These are phyloP conservation scores for Purshia tridentata DNA, from an alignment of 306 rosid genomes.

Conservation along the genomic window DNA sequence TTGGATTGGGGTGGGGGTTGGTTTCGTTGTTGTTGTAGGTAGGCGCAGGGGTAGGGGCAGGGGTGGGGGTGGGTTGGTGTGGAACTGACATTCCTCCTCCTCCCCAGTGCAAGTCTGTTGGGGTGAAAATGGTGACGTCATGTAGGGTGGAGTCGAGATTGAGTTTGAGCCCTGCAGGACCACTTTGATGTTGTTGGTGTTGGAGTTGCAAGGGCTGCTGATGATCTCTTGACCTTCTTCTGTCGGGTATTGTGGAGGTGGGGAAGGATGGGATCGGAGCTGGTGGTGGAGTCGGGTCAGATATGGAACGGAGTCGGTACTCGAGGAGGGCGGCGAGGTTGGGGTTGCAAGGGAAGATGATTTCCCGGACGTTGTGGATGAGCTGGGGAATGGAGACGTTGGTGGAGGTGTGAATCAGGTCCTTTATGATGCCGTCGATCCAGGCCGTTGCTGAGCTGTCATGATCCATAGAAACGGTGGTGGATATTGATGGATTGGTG, in stretches of 20 bases:
- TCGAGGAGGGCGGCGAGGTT: slow-evolving; percentile 85
- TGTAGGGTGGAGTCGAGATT: slow-evolving; percentile 27
- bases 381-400: slow-evolving; percentile 85
- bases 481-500: neutral
- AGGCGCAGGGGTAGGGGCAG: neutral
- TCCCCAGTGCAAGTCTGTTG: slow-evolving; percentile 51
- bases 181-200: slow-evolving; percentile 5
- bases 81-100: slow-evolving; percentile 20
- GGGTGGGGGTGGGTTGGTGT: slow-evolving; percentile 15
- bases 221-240: slow-evolving; percentile 21
- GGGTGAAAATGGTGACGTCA: slow-evolving; percentile 10
- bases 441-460: slow-evolving; percentile 68
- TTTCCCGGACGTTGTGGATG: slow-evolving; percentile 82
- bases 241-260: slow-evolving; percentile 15
- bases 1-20: neutral
- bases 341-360: slow-evolving; percentile 93
- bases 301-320: slow-evolving; percentile 68
- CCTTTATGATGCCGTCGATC: slow-evolving; percentile 86
- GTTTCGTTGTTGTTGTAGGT: neutral
- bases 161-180: slow-evolving; percentile 24
- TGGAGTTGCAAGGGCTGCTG: slow-evolving; percentile 23
- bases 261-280: slow-evolving; percentile 17
- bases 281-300: slow-evolving; percentile 22
- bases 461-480: slow-evolving; percentile 50
- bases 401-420: slow-evolving; percentile 76